These are phyloP conservation scores for Annona squamosa DNA, from an alignment of 164 flowering plant species.

Conservation along the genomic window DNA sequence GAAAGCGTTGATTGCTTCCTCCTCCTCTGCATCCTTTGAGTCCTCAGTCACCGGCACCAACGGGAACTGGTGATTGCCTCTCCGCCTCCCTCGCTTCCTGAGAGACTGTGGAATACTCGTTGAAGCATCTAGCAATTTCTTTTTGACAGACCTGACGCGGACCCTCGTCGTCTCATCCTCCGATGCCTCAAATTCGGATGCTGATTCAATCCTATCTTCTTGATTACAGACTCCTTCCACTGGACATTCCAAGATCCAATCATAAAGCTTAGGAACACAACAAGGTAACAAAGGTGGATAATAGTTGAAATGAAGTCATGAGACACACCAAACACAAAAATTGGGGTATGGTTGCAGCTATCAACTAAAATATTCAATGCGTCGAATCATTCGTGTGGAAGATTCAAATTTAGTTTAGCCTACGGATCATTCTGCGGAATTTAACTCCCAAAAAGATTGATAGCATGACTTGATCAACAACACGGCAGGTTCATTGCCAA, in stretches of 20 bases:
- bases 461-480: too few species aligned
- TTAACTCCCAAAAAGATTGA: too few species aligned
- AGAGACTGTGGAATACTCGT: conserved; percentile 39
- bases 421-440: too few species aligned
- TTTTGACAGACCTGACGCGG: conserved; percentile 49
- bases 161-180: conserved; percentile 50
- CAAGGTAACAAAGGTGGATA: neutral
- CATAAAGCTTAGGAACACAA: neutral
- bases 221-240: neutral
- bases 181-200: conserved; percentile 28
- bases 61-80: conserved; percentile 13
- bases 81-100: conserved; percentile 45
- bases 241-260: neutral
- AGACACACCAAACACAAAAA: neutral
- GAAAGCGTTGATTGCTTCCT: conserved; percentile 49
- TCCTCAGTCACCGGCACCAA: conserved; percentile 56
- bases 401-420: too few species aligned
- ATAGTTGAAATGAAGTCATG: neutral
- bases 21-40: conserved; percentile 67
- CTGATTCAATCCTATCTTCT: conserved; percentile 31
- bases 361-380: neutral
- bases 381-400: too few species aligned
- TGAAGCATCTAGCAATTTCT: conserved; percentile 73
- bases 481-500: too few species aligned
- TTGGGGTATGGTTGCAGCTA: neutral